These are phyloP conservation scores for Mycena galopus DNA, from an alignment of 768 basidiomycete species.

Conservation along the genomic window DNA sequence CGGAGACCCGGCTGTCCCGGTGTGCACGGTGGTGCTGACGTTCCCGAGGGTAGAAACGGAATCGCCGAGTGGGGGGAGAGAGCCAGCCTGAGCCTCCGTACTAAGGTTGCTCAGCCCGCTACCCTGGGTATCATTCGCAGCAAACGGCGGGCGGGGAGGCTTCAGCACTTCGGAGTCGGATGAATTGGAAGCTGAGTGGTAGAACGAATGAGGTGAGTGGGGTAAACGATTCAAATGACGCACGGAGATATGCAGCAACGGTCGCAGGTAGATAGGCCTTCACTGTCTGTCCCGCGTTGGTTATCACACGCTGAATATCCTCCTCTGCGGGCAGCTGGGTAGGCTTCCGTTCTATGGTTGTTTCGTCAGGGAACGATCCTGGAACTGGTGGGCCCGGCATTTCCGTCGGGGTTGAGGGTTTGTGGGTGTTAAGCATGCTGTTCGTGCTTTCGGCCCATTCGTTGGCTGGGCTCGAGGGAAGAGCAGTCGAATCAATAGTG, in stretches of 20 bases:
- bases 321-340: conserved; percentile 19
- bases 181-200: background rate
- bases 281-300: conserved; percentile 19
- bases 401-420: background rate
- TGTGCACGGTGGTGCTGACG: conserved; percentile 24
- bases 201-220: conserved; percentile 4
- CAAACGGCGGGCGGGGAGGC: background rate
- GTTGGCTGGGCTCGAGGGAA: conserved; percentile 17
- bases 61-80: background rate
- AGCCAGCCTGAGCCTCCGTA: conserved; percentile 29
- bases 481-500: conserved; percentile 24
- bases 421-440: background rate
- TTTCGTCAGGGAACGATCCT: background rate
- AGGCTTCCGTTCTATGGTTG: background rate
- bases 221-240: background rate
- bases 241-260: background rate
- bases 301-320: conserved; percentile 24
- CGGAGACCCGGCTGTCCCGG: conserved; percentile 37
- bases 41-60: background rate
- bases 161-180: background rate
- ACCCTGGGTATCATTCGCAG: background rate
- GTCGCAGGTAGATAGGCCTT: conserved; percentile 18
- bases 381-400: background rate
- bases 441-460: conserved; percentile 26
- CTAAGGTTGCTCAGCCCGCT: conserved; percentile 2